These are phyloP conservation scores for Penicillium robsamsonii DNA, from an alignment of 495 filamentous ascomycete genomes.

Conservation along the genomic window DNA sequence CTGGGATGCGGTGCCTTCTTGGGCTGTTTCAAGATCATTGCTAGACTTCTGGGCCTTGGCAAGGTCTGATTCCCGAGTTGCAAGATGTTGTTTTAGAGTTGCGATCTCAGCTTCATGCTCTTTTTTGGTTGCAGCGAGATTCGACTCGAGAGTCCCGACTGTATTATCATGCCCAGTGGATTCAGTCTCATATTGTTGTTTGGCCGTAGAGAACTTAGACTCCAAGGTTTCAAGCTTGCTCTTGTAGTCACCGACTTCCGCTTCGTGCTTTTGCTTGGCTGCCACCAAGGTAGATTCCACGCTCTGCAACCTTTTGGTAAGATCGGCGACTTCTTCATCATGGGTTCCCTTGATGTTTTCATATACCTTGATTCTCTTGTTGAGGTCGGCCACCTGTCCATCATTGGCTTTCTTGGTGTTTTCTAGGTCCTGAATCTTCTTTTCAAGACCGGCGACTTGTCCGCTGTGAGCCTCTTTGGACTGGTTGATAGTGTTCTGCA, in stretches of 20 bases:
- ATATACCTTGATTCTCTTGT: background rate
- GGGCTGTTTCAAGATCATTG: conserved; percentile 58
- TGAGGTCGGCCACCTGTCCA: conserved; percentile 11
- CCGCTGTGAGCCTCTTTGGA: conserved; percentile 10
- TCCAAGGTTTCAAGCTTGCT: conserved; percentile 53
- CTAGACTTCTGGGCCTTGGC: conserved; percentile 51
- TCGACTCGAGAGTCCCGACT: conserved; percentile 53
- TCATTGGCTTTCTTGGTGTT: conserved; percentile 8
- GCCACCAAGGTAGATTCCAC: conserved; percentile 41
- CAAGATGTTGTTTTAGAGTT: conserved; percentile 55
- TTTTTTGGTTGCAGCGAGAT: conserved; percentile 52
- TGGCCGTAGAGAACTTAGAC: conserved; percentile 54
- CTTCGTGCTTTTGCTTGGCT: conserved; percentile 18
- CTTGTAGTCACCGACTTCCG: conserved; percentile 44
- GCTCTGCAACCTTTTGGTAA: conserved; percentile 14
- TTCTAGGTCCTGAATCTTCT: conserved; percentile 28
- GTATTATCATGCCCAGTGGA: conserved; percentile 54
- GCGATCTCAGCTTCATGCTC: conserved; percentile 60
- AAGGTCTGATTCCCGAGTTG: conserved; percentile 55
- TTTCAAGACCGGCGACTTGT: conserved; percentile 40
- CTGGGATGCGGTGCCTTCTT: conserved; percentile 53
- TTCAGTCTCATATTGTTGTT: conserved; percentile 57
- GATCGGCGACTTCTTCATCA: background rate
- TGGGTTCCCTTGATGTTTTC: conserved; percentile 2
- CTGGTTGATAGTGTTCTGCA: conserved; percentile 54